Base-by-base conservation (phyloP, 805 yeast species). In the Wickerhamiella sergipiensis region DNA sequence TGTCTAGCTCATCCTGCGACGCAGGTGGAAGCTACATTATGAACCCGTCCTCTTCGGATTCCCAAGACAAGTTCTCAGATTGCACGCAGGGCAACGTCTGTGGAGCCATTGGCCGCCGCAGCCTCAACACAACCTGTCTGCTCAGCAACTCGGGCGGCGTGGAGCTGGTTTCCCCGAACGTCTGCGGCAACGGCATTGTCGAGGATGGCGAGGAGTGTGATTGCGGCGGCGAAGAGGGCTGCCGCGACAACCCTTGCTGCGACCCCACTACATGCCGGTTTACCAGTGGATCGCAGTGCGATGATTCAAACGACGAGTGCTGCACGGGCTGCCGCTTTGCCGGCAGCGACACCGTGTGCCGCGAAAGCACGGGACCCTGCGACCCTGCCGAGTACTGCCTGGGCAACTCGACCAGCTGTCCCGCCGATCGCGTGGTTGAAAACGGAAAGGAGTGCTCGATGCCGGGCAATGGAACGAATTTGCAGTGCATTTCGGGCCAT, bases 171-270 rank as follows among this genome's bases (percentile, higher is more conserved):
- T 60, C 67, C 1, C 57, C 52, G 17, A 63, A 65, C 51, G 62
- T 59, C 18, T 66, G 70, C 45, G 70, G 70, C 3, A 66, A 66
- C 51, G 70, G 70, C 6, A 66, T 66, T 46, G 70, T 66, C 3
- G 70, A 66, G 49, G 69, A 61, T 18, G 70, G 70, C 18, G 70
- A 66, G 52, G 69, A 66, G 18, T 66, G 70, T 50, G 70, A 66
- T 50, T 66, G 70, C 49, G 70, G 70, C 10, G 67, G 67, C n/a
- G 61, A 29, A 9, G 63, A 57, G 12, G 68, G 67, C 2, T 66
- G 70, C 47, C 54, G 53, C 18, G 52, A 45, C 42, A 59, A 63
- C 43, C 13, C 50, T 9, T 59, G 62, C 53, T 59, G 63, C 50
- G 61, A 58, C 46, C 57, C 60, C 21, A 43, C 45, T 12, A 57